Conservation (phyloP, 352 stramenopile genomes). For the Pythium oligandrum region DNA sequence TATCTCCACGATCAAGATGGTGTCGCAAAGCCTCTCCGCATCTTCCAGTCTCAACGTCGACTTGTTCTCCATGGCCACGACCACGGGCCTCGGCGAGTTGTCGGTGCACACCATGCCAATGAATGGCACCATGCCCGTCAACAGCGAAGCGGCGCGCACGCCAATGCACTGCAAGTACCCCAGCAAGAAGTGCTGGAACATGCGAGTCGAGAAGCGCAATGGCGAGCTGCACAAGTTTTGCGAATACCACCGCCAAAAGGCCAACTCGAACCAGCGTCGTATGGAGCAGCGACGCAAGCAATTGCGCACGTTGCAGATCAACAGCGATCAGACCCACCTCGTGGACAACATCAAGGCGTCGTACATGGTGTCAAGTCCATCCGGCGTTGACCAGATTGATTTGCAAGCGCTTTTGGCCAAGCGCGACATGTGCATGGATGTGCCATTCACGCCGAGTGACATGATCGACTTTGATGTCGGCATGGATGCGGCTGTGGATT, state of each 20-base stretch:
- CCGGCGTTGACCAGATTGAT: constrained; percentile 46
- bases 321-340: background rate
- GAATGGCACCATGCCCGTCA: constrained; percentile 1
- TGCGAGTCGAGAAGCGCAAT: constrained; percentile 76
- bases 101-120: constrained; percentile 17
- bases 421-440: constrained; percentile 62
- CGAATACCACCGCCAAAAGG: constrained; percentile 81
- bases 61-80: constrained; percentile 18
- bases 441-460: constrained; percentile 24
- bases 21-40: constrained; percentile 16
- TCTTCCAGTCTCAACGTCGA: constrained; percentile 12
- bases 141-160: constrained; percentile 11
- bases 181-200: constrained; percentile 83
- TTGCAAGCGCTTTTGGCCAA: constrained; percentile 11
- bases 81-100: constrained; percentile 15
- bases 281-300: constrained; percentile 81
- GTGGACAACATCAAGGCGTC: constrained; percentile 15
- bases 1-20: constrained; percentile 14
- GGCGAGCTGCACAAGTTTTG: constrained; percentile 84
- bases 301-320: constrained; percentile 20
- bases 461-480: constrained; percentile 56
- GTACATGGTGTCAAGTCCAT: constrained; percentile 30
- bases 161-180: constrained; percentile 47
- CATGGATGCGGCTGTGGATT: constrained; percentile 65
- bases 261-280: constrained; percentile 79